These are phyloP conservation scores for Fusarium sp. DNA, from an alignment of 2,329 filamentous ascomycete species.

Conservation along the genomic window DNA sequence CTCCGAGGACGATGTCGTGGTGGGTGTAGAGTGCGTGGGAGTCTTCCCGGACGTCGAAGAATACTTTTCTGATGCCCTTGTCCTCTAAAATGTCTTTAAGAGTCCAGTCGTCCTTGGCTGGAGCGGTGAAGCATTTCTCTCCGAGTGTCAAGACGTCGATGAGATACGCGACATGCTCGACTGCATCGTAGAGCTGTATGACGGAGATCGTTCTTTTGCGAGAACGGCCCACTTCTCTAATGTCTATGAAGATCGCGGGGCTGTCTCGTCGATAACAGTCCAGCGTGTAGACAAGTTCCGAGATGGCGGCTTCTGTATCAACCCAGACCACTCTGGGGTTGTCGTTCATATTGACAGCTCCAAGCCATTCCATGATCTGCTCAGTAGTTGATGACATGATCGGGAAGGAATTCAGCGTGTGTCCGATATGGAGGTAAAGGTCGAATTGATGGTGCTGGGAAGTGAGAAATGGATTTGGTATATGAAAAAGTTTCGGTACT, in stretches of 20 bases:
- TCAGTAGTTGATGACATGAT: not conserved
- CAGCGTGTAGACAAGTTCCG: not conserved
- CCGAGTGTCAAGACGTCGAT: not conserved
- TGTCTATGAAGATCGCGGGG: not conserved
- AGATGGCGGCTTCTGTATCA: not conserved
- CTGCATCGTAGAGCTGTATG: not conserved
- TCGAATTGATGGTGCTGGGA: rapidly evolving
- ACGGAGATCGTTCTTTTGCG: not conserved
- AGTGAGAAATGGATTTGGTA: no score
- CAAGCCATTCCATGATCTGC: not conserved
- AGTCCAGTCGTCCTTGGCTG: not conserved
- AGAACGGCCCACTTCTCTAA: not conserved
- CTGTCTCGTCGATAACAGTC: not conserved
- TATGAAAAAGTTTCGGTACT: no score
- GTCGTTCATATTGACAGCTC: not conserved
- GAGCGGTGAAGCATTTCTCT: not conserved
- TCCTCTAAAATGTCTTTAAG: not conserved
- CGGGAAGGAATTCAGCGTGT: rapidly evolving
- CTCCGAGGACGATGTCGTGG: not conserved
- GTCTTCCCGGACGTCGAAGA: not conserved
- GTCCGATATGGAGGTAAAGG: rapidly evolving
- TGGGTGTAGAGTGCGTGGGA: not conserved
- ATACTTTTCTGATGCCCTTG: not conserved
- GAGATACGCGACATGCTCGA: not conserved
- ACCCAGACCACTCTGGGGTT: not conserved